Base-by-base conservation (phyloP, 352 stramenopile species). In the Globisporangium paroecandrum region DNA sequence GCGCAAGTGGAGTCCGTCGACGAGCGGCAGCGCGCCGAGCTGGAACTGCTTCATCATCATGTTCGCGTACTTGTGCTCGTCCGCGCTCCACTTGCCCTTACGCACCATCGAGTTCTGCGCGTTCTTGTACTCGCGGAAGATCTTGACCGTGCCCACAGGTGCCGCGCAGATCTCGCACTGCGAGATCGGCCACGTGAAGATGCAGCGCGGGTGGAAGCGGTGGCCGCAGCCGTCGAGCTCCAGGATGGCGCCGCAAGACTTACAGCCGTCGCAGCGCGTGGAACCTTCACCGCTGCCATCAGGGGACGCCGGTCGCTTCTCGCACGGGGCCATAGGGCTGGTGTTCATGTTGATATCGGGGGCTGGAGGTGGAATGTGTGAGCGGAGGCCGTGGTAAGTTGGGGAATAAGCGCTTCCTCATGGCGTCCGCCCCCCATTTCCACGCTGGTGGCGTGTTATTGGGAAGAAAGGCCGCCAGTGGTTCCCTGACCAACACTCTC, bases 1-100 rank as follows among this genome's bases (percentile, higher is more conserved):
- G 46, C 83, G 84, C 63, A 94, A 66, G 65, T 91, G 82, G 54
- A 94, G 74, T 22, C 84, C 84, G 55, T 87, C 74, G 0, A 79
- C 78, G 29, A 94, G 81, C 22, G 84, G 86, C 64, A 93, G 62
- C 12, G 78, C 77, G 56, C 86, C 83, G 61, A 89, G 69, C 64
- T 92, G 81, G 66, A 94, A 94, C 73, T 91, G 81, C 67, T 88
- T 90, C 81, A 91, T 91, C 68, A 94, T 80, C 68, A 90, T 80
- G 72, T 90, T 84, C 46, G 83, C 85, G 77, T 93, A 92, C 65
- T 90, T 88, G 71, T 89, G 78, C 59, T 94, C 86, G 65, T 88
- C 82, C 2, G 76, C 74, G 59, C 76, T 82, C 86, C 86, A 93
- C 75, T 92, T 92, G 64, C 84, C 84, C 71, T 89, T 92, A 70